Evolutionary conservation across 345 rosid species (phyloP).

Genomic region (Theobroma cacao): DNA sequence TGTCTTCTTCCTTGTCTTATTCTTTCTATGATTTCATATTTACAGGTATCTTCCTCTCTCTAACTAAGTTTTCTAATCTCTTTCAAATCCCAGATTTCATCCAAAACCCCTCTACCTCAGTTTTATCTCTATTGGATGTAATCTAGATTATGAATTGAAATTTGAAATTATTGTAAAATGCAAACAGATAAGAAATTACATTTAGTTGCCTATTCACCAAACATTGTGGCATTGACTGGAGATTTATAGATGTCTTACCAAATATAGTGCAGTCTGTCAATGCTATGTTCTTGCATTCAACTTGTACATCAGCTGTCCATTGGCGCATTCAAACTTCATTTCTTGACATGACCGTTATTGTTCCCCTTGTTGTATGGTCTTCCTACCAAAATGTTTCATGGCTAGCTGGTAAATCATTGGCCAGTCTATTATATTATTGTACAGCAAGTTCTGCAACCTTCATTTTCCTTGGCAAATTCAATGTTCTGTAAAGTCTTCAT

Average conservation of each 20-base stretch:
- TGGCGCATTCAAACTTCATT: constrained; percentile 1
- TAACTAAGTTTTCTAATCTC: background rate
- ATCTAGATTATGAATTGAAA: background rate
- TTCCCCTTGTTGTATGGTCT: background rate
- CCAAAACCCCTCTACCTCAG: background rate
- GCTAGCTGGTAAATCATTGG: background rate
- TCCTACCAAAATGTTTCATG: background rate
- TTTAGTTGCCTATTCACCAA: background rate
- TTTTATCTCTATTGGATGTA: background rate
- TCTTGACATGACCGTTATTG: background rate
- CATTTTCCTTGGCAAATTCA: background rate
- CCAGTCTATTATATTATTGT: background rate
- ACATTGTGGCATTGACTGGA: background rate
- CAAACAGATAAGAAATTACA: background rate
- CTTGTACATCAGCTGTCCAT: background rate
- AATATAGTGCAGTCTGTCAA: background rate
- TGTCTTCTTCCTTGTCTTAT: no score
- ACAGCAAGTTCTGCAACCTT: background rate
- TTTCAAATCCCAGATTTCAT: background rate
- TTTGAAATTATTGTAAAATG: background rate
- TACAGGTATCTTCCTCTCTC: background rate
- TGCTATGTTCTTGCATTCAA: background rate
- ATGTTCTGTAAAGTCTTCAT: background rate
- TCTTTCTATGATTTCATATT: background rate
- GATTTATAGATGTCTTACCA: constrained; percentile 1